Base-by-base conservation (phyloP, 2,329 filamentous ascomycete species). In the Penicillium palitans region DNA sequence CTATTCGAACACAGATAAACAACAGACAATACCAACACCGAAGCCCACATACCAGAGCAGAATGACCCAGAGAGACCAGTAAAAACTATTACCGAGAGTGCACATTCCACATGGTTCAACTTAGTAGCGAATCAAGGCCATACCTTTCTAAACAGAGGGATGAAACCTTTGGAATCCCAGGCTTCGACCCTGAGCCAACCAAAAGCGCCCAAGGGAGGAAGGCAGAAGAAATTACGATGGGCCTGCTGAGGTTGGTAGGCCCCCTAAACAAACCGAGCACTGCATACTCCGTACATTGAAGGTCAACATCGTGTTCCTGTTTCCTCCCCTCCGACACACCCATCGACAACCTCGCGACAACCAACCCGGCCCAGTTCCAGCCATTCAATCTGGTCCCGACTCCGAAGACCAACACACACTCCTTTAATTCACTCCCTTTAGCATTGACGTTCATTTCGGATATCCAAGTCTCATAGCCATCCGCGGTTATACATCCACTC, bases 321-420 rank as follows among this genome's bases (percentile, higher is more conserved):
- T 31, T 40, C 25, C 52, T 42, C n/a, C 39, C 35, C 25, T 55
- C 37, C 39, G 55, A 57, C 61, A 50, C 33, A 6, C n/a, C 29
- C 24, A 50, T 4, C 46, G 27, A 55, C 58, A 47, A 52, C 39
- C 37, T 48, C 42, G 5, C 33, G 13, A 49, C 33, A 40, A 33
- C 24, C 33, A 57, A 57, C 53, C 15, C 19, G 46, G 57, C 44
- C 61, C 49, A 62, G 56, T 59, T 62, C 61, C 45, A 51, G 57
- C 61, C 65, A 47, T 58, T 65, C 64, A 10, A 65, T 66, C 60
- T 17, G 33, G 31, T 21, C 42, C 47, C 33, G 7, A 17, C 31
- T 37, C 2, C 24, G 13, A 15, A 21, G 29, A 25, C 41, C 54
- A 17, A 6, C 2, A 35, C 12, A 45, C 55, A 54, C 57, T 47